These are phyloP conservation scores for Lodderomyces margitis DNA, from an alignment of 1,139 yeast species.

Conservation along the genomic window DNA sequence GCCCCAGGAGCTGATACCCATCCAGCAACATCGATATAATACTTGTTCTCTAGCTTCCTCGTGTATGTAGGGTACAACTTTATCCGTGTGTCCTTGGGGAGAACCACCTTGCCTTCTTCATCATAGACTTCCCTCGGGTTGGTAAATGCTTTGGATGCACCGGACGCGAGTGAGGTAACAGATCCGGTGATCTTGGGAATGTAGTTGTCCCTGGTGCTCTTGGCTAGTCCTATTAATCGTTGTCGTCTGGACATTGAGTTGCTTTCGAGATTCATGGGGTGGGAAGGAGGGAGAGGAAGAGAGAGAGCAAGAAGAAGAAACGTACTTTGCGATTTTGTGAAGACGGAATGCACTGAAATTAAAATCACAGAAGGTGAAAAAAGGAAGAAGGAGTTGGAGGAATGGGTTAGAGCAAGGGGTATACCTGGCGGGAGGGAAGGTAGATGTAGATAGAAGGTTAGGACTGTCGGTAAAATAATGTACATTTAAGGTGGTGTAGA, in stretches of 20 bases:
- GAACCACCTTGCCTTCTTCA: constrained; percentile 30
- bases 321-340: no score
- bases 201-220: constrained; percentile 56
- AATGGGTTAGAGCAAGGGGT: no score
- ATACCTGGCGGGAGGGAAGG: no score
- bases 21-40: constrained; percentile 68
- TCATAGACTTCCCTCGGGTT: constrained; percentile 27
- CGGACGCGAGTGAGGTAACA: constrained; percentile 48
- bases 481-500: no score
- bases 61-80: constrained; percentile 66
- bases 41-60: constrained; percentile 33
- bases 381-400: no score
- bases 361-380: no score
- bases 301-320: not conserved
- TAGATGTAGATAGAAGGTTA: no score
- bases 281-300: not conserved
- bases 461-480: no score
- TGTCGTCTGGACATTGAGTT: constrained; percentile 28
- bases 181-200: constrained; percentile 52
- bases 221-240: constrained; percentile 47
- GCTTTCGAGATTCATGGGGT: not conserved
- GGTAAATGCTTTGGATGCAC: constrained; percentile 41
- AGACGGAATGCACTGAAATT: no score
- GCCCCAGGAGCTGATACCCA: constrained; percentile 71
- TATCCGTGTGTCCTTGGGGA: constrained; percentile 40